These are phyloP conservation scores for Boletus coccyginus DNA, from an alignment of 768 basidiomycete genomes.

Conservation along the genomic window DNA sequence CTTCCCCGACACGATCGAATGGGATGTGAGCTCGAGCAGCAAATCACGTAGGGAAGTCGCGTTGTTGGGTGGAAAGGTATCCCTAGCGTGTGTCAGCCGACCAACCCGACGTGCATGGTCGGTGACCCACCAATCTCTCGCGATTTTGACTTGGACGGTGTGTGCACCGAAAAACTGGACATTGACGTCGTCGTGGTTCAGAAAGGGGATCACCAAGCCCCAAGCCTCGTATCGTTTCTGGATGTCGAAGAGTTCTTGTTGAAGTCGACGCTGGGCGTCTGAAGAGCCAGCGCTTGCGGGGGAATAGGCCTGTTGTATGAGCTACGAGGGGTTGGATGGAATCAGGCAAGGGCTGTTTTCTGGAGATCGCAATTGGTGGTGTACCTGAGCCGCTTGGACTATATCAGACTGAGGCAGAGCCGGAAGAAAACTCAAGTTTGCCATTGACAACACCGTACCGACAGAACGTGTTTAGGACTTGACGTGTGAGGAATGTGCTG, in stretches of 20 bases:
- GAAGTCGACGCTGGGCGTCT: conserved; percentile 59
- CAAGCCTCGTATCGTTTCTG: conserved; percentile 78
- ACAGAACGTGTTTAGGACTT: too few species aligned
- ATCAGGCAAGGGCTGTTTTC: conserved; percentile 5
- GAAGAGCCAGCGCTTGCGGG: conserved; percentile 49
- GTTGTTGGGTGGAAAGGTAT: conserved; percentile 64
- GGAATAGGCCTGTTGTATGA: conserved; percentile 68
- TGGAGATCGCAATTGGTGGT: conserved; percentile 24
- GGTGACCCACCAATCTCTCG: conserved; percentile 76
- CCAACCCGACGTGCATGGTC: not conserved
- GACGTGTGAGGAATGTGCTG: not conserved
- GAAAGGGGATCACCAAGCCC: conserved; percentile 78
- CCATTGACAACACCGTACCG: too few species aligned
- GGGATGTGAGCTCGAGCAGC: conserved; percentile 66
- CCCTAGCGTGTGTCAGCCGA: conserved; percentile 46
- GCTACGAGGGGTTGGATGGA: conserved; percentile 35
- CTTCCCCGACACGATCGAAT: conserved; percentile 55
- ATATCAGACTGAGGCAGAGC: conserved; percentile 47
- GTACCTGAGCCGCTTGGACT: conserved; percentile 58
- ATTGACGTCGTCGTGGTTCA: conserved; percentile 69
- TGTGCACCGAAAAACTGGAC: conserved; percentile 96
- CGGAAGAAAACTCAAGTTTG: too few species aligned
- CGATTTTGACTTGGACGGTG: conserved; percentile 91
- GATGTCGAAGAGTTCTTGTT: conserved; percentile 72
- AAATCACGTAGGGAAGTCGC: conserved; percentile 58